These are phyloP conservation scores for Sporisorium iseilematis-ciliati DNA, from an alignment of 1,284 basidiomycete genomes.

Conservation along the genomic window DNA sequence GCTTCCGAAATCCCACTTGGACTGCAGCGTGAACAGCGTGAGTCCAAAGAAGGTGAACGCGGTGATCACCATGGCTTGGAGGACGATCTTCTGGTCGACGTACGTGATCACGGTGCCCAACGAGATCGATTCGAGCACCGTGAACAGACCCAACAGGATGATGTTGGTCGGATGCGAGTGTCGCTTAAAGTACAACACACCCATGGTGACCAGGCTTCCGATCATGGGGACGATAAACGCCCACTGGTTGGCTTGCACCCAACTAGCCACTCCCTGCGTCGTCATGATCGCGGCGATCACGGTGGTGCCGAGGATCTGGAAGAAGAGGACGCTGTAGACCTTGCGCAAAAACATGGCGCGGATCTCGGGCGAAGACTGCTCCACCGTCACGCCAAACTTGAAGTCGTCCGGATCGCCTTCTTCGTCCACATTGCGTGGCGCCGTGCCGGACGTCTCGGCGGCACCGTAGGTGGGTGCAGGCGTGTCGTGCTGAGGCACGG, in stretches of 20 bases:
- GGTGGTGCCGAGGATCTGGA: slow-evolving; percentile 65
- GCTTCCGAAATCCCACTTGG: slow-evolving; percentile 80
- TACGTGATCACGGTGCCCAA: slow-evolving; percentile 83
- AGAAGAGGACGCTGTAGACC: slow-evolving; percentile 61
- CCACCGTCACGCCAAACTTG: slow-evolving; percentile 67
- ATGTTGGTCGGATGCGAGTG: slow-evolving; percentile 86
- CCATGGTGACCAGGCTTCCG: slow-evolving; percentile 80
- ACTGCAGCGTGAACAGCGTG: slow-evolving; percentile 81
- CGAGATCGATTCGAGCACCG: slow-evolving; percentile 68
- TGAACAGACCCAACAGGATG: slow-evolving; percentile 76
- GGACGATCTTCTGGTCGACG: slow-evolving; percentile 80
- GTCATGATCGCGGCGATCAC: slow-evolving; percentile 58
- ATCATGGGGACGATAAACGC: slow-evolving; percentile 75
- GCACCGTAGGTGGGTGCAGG: slow-evolving; percentile 37
- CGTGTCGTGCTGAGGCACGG: slow-evolving; percentile 37
- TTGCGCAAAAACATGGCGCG: slow-evolving; percentile 65
- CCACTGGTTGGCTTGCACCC: slow-evolving; percentile 64
- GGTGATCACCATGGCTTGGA: slow-evolving; percentile 88
- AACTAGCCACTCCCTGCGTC: slow-evolving; percentile 39
- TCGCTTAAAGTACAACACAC: slow-evolving; percentile 85
- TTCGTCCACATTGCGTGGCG: slow-evolving; percentile 43
- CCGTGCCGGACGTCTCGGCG: slow-evolving; percentile 21
- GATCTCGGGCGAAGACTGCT: slow-evolving; percentile 66
- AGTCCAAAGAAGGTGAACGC: slow-evolving; percentile 87
- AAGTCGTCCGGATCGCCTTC: slow-evolving; percentile 66